Conservation (phyloP, 345 rosid species). For the Adansonia digitata region DNA sequence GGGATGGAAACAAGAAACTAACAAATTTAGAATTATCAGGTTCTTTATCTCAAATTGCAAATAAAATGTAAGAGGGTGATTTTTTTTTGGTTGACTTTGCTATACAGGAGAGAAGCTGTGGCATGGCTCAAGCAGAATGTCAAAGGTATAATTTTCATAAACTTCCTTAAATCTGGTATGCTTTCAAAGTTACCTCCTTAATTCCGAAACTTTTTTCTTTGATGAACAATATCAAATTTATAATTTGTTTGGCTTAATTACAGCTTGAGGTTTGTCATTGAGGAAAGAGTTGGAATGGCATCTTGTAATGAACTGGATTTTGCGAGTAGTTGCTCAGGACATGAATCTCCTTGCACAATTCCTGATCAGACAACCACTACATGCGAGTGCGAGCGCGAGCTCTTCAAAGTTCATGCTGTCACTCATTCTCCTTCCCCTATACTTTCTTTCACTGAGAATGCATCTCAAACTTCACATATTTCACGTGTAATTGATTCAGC, state of each 20-base stretch:
- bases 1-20: background rate
- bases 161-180: background rate
- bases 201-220: background rate
- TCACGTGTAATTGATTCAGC: slow-evolving; percentile 36
- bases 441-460: slow-evolving; percentile 49
- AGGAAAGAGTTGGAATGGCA: slow-evolving; percentile 17
- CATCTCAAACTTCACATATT: slow-evolving; percentile 25
- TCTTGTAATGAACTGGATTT: slow-evolving; percentile 8
- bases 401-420: slow-evolving; percentile 32
- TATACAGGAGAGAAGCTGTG: slow-evolving; percentile 7
- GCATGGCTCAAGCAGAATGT: background rate
- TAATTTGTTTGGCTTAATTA: background rate
- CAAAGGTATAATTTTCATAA: background rate
- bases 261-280: background rate
- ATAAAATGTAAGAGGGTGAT: background rate
- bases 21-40: background rate
- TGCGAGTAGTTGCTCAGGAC: background rate
- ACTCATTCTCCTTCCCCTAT: slow-evolving; percentile 60
- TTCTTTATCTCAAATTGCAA: background rate
- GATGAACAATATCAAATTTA: background rate
- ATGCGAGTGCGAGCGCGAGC: no score
- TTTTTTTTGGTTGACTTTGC: background rate
- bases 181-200: background rate
- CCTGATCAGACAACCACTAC: slow-evolving; percentile 15
- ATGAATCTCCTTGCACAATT: slow-evolving; percentile 14